These are phyloP conservation scores for Trichoderma virens DNA, from an alignment of 495 filamentous ascomycete species.

Conservation along the genomic window DNA sequence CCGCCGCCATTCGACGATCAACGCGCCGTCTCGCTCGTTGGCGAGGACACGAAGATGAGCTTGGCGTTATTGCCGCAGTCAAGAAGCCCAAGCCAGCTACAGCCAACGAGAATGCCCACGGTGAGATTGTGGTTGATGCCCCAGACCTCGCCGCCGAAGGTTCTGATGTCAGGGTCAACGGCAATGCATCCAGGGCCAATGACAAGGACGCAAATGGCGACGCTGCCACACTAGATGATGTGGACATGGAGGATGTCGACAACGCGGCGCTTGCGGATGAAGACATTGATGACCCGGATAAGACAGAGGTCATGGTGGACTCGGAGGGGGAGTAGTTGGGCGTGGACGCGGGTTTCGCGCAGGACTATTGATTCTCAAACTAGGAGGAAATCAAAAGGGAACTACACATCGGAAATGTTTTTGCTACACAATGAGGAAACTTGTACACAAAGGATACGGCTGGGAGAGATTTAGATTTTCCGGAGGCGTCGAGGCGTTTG, in stretches of 20 bases:
- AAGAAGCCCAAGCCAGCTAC: constrained; percentile 28
- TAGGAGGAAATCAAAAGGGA: not conserved
- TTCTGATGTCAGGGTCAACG: not conserved
- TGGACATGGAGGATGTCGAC: constrained; percentile 6
- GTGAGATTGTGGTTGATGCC: constrained; percentile 1
- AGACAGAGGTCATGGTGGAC: constrained; percentile 6
- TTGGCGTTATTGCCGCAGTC: constrained; percentile 35
- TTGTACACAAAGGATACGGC: constrained; percentile 8
- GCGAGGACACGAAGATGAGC: constrained; percentile 47
- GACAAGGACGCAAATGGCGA: constrained; percentile 5
- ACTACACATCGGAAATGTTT: not conserved
- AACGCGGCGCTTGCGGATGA: constrained; percentile 1
- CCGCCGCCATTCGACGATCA: constrained; percentile 62
- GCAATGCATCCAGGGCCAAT: constrained; percentile 26
- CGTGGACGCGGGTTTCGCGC: not conserved
- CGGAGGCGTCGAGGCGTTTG: constrained; percentile 3
- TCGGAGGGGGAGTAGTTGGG: not conserved
- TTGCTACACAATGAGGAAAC: not conserved
- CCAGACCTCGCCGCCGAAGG: not conserved
- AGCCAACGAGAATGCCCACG: constrained; percentile 14
- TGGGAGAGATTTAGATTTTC: not conserved
- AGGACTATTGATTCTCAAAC: not conserved
- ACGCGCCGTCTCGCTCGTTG: constrained; percentile 65
- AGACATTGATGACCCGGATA: constrained; percentile 7
- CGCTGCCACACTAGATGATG: constrained; percentile 1